phyloP scores from a whole-genome alignment of 805 yeast species.

The Ogataea parapolymorpha region DNA sequence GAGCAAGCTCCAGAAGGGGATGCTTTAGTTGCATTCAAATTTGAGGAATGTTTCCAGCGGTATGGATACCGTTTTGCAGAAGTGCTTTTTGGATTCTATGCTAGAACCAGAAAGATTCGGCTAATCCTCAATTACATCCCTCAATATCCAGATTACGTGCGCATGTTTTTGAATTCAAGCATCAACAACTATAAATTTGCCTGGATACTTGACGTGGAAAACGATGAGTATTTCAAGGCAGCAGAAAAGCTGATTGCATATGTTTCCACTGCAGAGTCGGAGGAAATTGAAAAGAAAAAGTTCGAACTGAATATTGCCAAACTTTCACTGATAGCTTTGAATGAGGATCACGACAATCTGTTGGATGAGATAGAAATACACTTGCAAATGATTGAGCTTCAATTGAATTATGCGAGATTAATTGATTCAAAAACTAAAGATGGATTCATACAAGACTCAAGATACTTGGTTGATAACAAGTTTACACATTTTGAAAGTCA shows the following conservation, averaged over 20 bases:
- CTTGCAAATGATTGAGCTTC: conserved; percentile 20
- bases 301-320: conserved; percentile 71
- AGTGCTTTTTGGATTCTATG: conserved; percentile 56
- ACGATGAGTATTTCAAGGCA: conserved; percentile 49
- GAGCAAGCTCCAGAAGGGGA: conserved; percentile 33
- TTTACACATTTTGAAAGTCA: conserved; percentile 10
- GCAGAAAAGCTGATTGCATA: conserved; percentile 44
- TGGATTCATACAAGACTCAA: conserved; percentile 18
- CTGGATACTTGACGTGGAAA: conserved; percentile 68
- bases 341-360: conserved; percentile 19
- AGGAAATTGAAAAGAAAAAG: conserved; percentile 44
- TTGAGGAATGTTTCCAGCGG: conserved; percentile 47
- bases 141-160: conserved; percentile 45
- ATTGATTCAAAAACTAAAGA: conserved; percentile 24
- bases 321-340: conserved; percentile 51
- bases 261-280: conserved; percentile 37
- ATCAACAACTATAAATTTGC: conserved; percentile 49
- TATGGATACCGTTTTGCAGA: conserved; percentile 70
- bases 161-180: conserved; percentile 48
- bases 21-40: conserved; percentile 16
- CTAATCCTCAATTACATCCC: conserved; percentile 56
- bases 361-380: conserved; percentile 48
- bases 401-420: conserved; percentile 30
- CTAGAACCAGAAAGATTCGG: conserved; percentile 49
- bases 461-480: conserved; percentile 24